Evolutionary conservation across 257 asterid genomes (phyloP).

Genomic region (Nemophila menziesii): DNA sequence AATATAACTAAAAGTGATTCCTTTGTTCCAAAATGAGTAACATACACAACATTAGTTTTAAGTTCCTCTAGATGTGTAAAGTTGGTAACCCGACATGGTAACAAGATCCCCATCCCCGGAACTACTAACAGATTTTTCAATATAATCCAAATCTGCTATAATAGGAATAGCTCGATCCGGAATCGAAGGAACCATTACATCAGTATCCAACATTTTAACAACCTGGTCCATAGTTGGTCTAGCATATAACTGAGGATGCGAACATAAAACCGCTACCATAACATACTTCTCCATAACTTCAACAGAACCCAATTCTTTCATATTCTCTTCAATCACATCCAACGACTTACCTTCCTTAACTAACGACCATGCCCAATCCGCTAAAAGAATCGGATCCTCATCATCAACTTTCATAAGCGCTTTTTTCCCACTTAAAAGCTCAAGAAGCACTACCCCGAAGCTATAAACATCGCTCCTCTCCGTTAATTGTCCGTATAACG

Average conservation of each 20-base stretch:
- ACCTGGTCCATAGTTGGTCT: conserved; percentile 14
- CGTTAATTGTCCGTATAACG: conserved; percentile 10
- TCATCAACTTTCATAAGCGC: conserved; percentile 1
- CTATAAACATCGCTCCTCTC: conserved; percentile 17
- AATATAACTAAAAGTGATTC: background rate
- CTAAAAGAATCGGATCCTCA: background rate
- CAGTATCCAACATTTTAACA: conserved; percentile 9
- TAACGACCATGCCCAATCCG: conserved; percentile 15
- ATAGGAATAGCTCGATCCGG: conserved; percentile 1
- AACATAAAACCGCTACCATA: conserved; percentile 8
- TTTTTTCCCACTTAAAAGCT: conserved; percentile 15
- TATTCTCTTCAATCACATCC: conserved; percentile 7
- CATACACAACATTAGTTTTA: background rate
- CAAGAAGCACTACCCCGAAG: conserved; percentile 17
- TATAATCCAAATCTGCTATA: background rate
- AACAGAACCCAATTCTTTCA: conserved; percentile 2
- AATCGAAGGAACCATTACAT: background rate
- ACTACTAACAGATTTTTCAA: conserved; percentile 2
- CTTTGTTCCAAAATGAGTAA: background rate
- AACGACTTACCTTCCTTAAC: conserved; percentile 10
- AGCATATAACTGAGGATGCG: conserved; percentile 12
- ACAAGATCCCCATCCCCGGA: background rate
- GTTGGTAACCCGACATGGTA: background rate
- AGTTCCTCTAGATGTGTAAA: conserved; percentile 3
- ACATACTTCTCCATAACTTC: conserved; percentile 15